Evolutionary conservation across 2,329 filamentous ascomycete genomes (phyloP), one percentile per base, ranked within the genome.

Genomic region (Claviceps maximensis): DNA sequence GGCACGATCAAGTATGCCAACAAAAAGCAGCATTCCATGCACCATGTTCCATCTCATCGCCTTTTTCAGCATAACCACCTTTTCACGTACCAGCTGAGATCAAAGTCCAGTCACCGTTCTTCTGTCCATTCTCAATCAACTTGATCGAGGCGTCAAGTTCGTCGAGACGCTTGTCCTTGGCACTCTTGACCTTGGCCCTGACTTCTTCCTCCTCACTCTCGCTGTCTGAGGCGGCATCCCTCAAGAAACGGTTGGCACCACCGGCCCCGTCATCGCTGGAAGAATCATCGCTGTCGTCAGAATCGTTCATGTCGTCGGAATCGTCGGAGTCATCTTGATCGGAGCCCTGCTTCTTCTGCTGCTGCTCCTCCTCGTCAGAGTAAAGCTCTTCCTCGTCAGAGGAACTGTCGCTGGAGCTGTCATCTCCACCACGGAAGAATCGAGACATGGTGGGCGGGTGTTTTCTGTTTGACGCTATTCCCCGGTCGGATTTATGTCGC

Each of bases 301-400:
- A 74, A 48, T 73, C 74, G 47, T 75, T 71, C 53, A 59, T 58
- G 31, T 73, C 71, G 58, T 69, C 62, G 51, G 61, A 65, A 53
- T 65, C 62, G 63, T 82, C 72, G 29, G 56, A 61, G 44, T 58
- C 52, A 48, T 57, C 52, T 47, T 61, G 54, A 25, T 58, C 51
- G 44, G 58, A 17, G 59, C 83, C 73, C 59, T 73, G 62, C 62
- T 71, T 63, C 13, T 49, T 7, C 47, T 51, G 49, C 41, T 47
- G 42, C 60, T 69, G 69, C 60, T 69, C 67, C 60, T 69, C 67
- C 59, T 67, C 66, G 56, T 65, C 66, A 62, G 79, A 82, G 82
- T 94, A 94, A 73, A 95, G 84, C 73, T 90, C 86, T 76, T 97
- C 90, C 78, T 97, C 91, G 63, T 96, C 91, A 65, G 89, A 95